Evolutionary conservation across 2,329 filamentous ascomycete species (phyloP).

Genomic region (Colletotrichum sp.): DNA sequence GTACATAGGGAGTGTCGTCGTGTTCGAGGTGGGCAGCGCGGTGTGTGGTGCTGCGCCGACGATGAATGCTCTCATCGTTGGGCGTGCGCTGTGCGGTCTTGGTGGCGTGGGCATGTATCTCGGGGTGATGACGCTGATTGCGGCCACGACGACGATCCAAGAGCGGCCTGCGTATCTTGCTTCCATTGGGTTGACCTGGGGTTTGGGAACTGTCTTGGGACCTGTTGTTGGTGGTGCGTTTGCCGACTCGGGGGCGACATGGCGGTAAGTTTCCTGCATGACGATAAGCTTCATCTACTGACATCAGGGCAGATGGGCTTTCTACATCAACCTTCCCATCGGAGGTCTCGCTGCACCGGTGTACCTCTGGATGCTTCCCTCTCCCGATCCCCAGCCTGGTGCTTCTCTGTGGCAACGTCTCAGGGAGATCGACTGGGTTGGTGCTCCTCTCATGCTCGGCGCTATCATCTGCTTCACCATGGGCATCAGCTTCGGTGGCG

Average conservation of each 20-base stretch:
- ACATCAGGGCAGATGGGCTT: slow-evolving; percentile 31
- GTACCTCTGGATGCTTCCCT: slow-evolving; percentile 32
- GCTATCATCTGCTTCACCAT: slow-evolving; percentile 48
- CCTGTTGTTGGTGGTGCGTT: slow-evolving; percentile 45
- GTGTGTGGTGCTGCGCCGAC: slow-evolving; percentile 43
- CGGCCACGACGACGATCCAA: not conserved
- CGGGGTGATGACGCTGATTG: slow-evolving; percentile 13
- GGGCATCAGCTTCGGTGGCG: slow-evolving; percentile 56
- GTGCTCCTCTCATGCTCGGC: slow-evolving; percentile 46
- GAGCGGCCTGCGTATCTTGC: slow-evolving; percentile 23
- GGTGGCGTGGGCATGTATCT: slow-evolving; percentile 32
- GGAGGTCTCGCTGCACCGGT: slow-evolving; percentile 36
- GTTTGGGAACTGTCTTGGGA: slow-evolving; percentile 49
- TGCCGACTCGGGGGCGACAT: slow-evolving; percentile 39
- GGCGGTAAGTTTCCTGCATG: slow-evolving; percentile 30
- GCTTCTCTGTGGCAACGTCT: slow-evolving; percentile 29
- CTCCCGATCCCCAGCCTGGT: slow-evolving; percentile 24
- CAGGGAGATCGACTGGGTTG: slow-evolving; percentile 48
- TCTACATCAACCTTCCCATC: slow-evolving; percentile 60
- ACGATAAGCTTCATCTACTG: not conserved
- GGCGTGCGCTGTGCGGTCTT: slow-evolving; percentile 44
- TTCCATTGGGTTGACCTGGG: slow-evolving; percentile 38
- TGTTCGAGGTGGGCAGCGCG: slow-evolving; percentile 43
- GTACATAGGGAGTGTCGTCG: slow-evolving; percentile 31
- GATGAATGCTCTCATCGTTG: slow-evolving; percentile 48